phyloP scores from a whole-genome alignment of 2,329 filamentous ascomycete genomes.

The Lachnellula cervina region DNA sequence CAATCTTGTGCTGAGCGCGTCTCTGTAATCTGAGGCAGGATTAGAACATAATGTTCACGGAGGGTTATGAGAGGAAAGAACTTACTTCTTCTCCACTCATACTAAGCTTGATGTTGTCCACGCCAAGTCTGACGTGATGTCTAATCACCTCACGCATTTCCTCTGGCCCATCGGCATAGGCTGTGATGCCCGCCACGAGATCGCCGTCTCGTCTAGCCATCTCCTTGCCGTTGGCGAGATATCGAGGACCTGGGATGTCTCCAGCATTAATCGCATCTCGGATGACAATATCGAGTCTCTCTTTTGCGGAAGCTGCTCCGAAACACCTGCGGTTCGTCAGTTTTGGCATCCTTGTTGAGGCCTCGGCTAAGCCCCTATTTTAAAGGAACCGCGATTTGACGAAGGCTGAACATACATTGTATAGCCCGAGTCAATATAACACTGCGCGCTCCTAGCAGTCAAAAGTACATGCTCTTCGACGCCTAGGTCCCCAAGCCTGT shows the following conservation, averaged over 20 bases:
- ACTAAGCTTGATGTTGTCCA: conserved; percentile 41
- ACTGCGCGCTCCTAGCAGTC: conserved; percentile 39
- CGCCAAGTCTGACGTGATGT: conserved; percentile 35
- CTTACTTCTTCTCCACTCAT: conserved; percentile 32
- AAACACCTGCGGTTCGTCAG: conserved; percentile 15
- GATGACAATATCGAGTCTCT: conserved; percentile 39
- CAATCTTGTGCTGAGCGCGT: conserved; percentile 39
- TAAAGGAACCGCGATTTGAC: not conserved
- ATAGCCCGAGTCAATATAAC: conserved; percentile 45
- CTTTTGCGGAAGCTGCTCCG: conserved; percentile 21
- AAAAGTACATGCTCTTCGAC: conserved; percentile 45
- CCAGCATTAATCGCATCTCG: conserved; percentile 46
- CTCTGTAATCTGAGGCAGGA: conserved; percentile 19
- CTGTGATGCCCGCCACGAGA: conserved; percentile 35
- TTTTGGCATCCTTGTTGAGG: not conserved
- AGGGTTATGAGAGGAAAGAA: not conserved
- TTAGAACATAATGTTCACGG: not conserved
- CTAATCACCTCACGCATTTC: conserved; percentile 38
- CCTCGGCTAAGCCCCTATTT: not conserved
- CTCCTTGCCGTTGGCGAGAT: conserved; percentile 45
- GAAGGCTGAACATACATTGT: conserved; percentile 36
- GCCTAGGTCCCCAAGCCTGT: conserved; percentile 36
- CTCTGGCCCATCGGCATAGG: conserved; percentile 34
- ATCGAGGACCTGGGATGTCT: conserved; percentile 43
- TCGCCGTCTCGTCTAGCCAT: conserved; percentile 42